Percentiles rank a stretch among this genome's conserved stretches.
Evolutionary conservation across 2,329 filamentous ascomycete genomes (phyloP).

Genomic region (Claviceps digitariae): DNA sequence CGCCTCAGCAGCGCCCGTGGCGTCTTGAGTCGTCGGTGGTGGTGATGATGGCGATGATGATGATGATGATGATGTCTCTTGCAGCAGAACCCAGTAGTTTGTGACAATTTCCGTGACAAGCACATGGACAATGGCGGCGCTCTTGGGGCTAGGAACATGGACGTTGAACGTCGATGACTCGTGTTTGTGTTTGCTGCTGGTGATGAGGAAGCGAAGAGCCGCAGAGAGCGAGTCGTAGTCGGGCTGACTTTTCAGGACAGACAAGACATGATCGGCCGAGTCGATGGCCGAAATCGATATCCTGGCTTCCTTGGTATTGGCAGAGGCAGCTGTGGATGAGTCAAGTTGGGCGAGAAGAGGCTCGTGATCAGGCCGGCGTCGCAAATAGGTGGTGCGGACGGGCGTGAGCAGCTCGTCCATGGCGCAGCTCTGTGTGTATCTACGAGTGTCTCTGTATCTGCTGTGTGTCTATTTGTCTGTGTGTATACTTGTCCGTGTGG

Average conservation of each 20-base stretch:
- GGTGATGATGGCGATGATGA: constrained; percentile 9
- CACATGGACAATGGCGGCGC: constrained; percentile 61
- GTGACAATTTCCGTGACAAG: constrained; percentile 64
- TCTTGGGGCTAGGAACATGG: constrained; percentile 44
- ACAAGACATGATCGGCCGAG: constrained; percentile 38
- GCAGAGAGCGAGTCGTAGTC: constrained; percentile 41
- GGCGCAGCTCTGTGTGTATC: background rate
- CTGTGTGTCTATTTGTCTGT: too few species aligned
- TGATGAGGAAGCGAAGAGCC: constrained; percentile 37
- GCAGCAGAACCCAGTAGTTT: constrained; percentile 64
- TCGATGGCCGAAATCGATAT: constrained; percentile 11
- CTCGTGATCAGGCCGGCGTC: constrained; percentile 21
- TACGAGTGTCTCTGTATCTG: too few species aligned
- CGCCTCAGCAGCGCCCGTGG: constrained; percentile 1
- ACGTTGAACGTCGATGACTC: constrained; percentile 12
- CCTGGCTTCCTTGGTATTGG: constrained; percentile 2
- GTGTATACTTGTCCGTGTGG: too few species aligned
- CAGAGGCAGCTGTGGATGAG: constrained; percentile 4
- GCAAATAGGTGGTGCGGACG: constrained; percentile 37
- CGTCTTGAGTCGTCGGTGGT: constrained; percentile 3
- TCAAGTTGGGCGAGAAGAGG: constrained; percentile 25
- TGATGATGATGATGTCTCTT: constrained; percentile 24
- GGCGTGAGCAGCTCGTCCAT: constrained; percentile 46
- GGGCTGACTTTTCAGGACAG: constrained; percentile 48
- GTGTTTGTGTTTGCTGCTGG: constrained; percentile 9